Conservation (phyloP, 257 asterid species). For the Nicotiana tomentosiformis region DNA sequence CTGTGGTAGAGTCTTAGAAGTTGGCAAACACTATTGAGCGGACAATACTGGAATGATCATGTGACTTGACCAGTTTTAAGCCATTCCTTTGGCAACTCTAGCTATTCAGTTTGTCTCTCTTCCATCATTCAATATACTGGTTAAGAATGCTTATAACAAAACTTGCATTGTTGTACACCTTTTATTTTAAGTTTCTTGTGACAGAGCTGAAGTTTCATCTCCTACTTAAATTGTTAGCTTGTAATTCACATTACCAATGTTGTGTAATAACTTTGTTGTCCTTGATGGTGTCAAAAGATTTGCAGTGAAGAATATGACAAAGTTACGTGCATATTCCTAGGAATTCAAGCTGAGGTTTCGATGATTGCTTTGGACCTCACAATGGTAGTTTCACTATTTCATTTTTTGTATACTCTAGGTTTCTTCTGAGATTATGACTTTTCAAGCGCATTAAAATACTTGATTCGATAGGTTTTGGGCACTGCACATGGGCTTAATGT, state of each 20-base stretch:
- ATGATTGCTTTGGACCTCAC: conserved; percentile 76
- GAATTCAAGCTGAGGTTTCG: conserved; percentile 84
- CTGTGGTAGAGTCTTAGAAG: not conserved
- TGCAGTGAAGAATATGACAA: conserved; percentile 90
- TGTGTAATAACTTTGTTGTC: conserved; percentile 22
- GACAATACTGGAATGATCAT: not conserved
- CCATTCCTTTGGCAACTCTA: not conserved
- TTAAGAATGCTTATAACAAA: not conserved
- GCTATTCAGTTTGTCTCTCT: not conserved
- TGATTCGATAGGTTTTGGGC: conserved; percentile 71
- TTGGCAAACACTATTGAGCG: not conserved
- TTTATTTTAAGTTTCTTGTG: not conserved
- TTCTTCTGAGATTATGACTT: not conserved
- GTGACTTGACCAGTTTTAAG: not conserved
- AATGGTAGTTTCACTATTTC: conserved; percentile 50
- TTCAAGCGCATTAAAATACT: not conserved
- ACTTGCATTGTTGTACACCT: not conserved
- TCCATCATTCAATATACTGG: not conserved
- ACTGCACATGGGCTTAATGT: conserved; percentile 91
- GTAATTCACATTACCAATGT: not conserved
- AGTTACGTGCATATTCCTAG: conserved; percentile 61
- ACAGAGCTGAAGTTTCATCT: not conserved
- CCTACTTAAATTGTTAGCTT: not conserved
- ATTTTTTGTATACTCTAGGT: not conserved
- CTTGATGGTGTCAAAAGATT: conserved; percentile 43